Evolutionary conservation across 306 rosid species (phyloP).

Genomic region (Corylus heterophylla): DNA sequence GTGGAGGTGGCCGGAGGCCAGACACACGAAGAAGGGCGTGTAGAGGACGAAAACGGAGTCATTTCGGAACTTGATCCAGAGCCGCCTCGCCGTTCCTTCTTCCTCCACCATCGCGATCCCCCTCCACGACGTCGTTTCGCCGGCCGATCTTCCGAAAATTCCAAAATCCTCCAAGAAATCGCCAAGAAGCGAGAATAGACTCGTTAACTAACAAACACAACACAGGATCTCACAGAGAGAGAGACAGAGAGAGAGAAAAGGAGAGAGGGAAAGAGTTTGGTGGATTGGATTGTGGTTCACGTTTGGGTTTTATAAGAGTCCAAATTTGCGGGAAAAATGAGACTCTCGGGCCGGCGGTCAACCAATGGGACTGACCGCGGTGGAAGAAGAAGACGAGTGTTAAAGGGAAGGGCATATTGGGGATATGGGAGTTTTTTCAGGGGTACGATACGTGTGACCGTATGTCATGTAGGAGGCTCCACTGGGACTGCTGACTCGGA

Average conservation of each 20-base stretch:
- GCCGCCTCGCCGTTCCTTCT: slow-evolving; percentile 64
- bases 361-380: not conserved
- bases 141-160: not conserved
- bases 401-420: not conserved
- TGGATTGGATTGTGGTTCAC: slow-evolving; percentile 2
- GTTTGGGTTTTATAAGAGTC: not conserved
- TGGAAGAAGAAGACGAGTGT: not conserved
- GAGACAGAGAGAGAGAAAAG: not conserved
- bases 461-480: not conserved
- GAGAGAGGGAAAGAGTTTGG: not conserved
- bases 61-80: slow-evolving; percentile 71
- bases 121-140: not conserved
- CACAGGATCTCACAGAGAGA: not conserved
- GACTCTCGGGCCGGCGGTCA: not conserved
- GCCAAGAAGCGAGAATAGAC: not conserved
- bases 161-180: not conserved
- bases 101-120: slow-evolving; percentile 38
- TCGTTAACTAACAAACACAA: not conserved
- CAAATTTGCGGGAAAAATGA: slow-evolving; percentile 4
- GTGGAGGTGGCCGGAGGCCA: slow-evolving; percentile 72
- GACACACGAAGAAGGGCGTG: slow-evolving; percentile 68
- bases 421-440: not conserved
- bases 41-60: slow-evolving; percentile 62
- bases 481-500: not conserved
- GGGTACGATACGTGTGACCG: not conserved